Evolutionary conservation across 2,329 filamentous ascomycete genomes (phyloP).

Genomic region (Diplodia sapinea): DNA sequence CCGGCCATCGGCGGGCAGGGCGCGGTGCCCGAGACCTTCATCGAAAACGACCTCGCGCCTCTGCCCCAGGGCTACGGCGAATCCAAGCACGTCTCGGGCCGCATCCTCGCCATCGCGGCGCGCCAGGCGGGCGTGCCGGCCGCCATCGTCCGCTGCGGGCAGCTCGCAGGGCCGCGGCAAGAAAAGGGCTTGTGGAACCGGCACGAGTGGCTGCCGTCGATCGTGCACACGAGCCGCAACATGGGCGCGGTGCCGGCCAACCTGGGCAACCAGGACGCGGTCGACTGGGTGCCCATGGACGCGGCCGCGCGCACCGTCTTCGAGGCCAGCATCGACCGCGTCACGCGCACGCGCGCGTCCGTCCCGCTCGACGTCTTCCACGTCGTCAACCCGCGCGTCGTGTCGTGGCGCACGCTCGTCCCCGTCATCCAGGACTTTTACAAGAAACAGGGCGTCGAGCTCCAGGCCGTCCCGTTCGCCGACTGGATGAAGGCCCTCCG

Average conservation of each 20-base stretch:
- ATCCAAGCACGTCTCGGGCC: slow-evolving; percentile 45
- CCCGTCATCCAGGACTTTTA: slow-evolving; percentile 22
- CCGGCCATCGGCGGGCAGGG: not conserved
- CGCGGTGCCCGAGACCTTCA: slow-evolving; percentile 42
- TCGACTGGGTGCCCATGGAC: slow-evolving; percentile 40
- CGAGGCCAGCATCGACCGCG: not conserved
- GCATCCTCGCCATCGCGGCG: slow-evolving; percentile 43
- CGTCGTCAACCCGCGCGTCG: slow-evolving; percentile 31
- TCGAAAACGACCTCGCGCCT: slow-evolving; percentile 38
- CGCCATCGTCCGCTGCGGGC: slow-evolving; percentile 40
- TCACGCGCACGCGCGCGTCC: not conserved
- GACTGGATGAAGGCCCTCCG: slow-evolving; percentile 32
- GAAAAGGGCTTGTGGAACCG: slow-evolving; percentile 38
- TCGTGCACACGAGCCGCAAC: slow-evolving; percentile 36
- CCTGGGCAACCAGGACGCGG: slow-evolving; percentile 34
- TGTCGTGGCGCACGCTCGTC: slow-evolving; percentile 29
- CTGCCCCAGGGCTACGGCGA: slow-evolving; percentile 48
- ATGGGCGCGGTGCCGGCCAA: slow-evolving; percentile 35
- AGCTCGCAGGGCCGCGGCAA: slow-evolving; percentile 40
- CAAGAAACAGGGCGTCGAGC: not conserved
- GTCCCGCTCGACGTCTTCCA: slow-evolving; percentile 24
- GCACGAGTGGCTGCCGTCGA: slow-evolving; percentile 40
- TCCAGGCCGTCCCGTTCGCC: slow-evolving; percentile 4
- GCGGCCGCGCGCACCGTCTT: slow-evolving; percentile 12
- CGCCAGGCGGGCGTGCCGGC: slow-evolving; percentile 36